These are phyloP conservation scores for Furcasterigmium sp. DNA, from an alignment of 2,329 filamentous ascomycete species.

Conservation along the genomic window DNA sequence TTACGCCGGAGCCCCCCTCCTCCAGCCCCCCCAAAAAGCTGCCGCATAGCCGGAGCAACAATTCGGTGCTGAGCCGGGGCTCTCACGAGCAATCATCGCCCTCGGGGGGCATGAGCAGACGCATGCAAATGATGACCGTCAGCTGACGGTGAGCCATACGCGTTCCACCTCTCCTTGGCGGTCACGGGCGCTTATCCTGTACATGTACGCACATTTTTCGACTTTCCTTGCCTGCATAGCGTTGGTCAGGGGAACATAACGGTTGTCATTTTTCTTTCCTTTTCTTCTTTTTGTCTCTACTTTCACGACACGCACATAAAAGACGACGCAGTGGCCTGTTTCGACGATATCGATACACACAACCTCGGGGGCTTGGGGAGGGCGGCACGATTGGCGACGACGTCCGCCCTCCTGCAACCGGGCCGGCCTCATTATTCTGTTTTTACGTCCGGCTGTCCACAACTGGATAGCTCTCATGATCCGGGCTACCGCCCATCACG, in stretches of 20 bases:
- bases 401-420: background rate
- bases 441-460: background rate
- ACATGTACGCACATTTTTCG: constrained; percentile 14
- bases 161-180: constrained; percentile 2
- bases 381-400: background rate
- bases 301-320: constrained; percentile 9
- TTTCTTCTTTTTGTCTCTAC: constrained; percentile 5
- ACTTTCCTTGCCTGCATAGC: constrained; percentile 15
- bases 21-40: constrained; percentile 48
- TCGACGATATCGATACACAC: constrained; percentile 1
- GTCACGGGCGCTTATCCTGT: constrained; percentile 6
- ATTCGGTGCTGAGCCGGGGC: constrained; percentile 41
- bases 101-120: constrained; percentile 42
- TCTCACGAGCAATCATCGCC: constrained; percentile 47
- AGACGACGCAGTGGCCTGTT: constrained; percentile 3
- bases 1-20: constrained; percentile 45
- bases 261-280: constrained; percentile 3
- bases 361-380: background rate
- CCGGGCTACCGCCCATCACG: background rate
- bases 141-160: constrained; percentile 28
- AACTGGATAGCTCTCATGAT: background rate
- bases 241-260: constrained; percentile 9
- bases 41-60: constrained; percentile 48
- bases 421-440: background rate
- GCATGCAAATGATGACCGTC: constrained; percentile 63